These are phyloP conservation scores for Fusarium lyarnte DNA, from an alignment of 2,329 filamentous ascomycete species.

Conservation along the genomic window DNA sequence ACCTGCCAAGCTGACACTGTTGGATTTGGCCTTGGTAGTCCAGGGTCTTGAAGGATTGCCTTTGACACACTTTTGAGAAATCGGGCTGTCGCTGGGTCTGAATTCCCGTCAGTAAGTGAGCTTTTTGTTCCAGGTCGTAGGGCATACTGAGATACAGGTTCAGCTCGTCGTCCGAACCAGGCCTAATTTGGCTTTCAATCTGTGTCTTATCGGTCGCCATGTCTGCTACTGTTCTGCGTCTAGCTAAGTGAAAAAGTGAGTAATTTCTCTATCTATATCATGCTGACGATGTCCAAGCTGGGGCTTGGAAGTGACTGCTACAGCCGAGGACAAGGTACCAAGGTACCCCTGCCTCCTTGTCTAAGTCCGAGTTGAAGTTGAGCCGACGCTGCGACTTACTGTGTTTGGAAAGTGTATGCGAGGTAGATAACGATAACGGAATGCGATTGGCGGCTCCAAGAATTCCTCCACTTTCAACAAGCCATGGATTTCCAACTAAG, in stretches of 20 bases:
- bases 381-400: neutral
- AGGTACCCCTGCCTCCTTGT: neutral
- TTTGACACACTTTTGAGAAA: neutral
- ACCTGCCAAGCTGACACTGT: slow-evolving; percentile 43
- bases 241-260: neutral
- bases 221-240: neutral
- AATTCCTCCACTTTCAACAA: neutral
- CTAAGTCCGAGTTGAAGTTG: neutral
- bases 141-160: neutral
- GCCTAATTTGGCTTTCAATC: neutral
- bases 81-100: neutral
- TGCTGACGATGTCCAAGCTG: neutral
- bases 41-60: slow-evolving; percentile 27
- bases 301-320: neutral
- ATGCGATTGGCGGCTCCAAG: neutral
- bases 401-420: neutral
- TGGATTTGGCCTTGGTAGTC: slow-evolving; percentile 37
- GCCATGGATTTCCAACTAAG: neutral
- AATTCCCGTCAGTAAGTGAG: neutral
- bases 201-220: neutral
- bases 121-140: fast-evolving
- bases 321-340: neutral
- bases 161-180: neutral
- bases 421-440: neutral
- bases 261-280: neutral